Evolutionary conservation across 352 stramenopile species (phyloP), one percentile per base, ranked within the genome.

Genomic region (Globisporangium nodosum): DNA sequence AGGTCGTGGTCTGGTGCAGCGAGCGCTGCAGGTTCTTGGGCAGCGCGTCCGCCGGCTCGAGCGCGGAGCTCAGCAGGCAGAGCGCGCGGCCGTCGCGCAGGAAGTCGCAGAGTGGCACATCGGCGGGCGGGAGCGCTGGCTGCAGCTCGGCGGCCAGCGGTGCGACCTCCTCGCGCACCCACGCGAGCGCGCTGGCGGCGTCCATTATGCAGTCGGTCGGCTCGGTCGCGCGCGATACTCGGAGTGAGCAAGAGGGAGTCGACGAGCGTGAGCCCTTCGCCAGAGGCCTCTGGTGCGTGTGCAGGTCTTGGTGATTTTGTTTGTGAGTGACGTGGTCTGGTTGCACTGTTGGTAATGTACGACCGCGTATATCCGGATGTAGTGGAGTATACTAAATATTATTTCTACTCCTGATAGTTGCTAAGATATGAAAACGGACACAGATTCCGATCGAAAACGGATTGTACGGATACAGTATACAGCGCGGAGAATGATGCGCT

Each of bases 81-180:
- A 93, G 66, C 63, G 81, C 84, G 51, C 84, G 84, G 45, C 84
- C 84, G 55, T 93, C 84, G 56, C 79, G 85, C 46, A 93, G 62
- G 60, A 81, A 90, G 55, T 74, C 76, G 60, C 81, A 93, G 16
- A 93, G 71, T 12, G 52, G 20, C 37, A 64, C 73, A 21, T 69
- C 70, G 43, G 67, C 65, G 1, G 72, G 52, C 5, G 54, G 31
- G 2, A 74, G 56, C 16, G 76, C 62, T 21, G 70, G 71, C 21
- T 63, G 67, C 37, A 65, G 54, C 31, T 70, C 52, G 9, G 70
- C 68, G 35, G 67, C 66, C 39, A 71, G 65, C 8, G 63, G 40
- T 55, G 68, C 62, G 24, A 91, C 61, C 69, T 91, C 81, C 56
- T 70, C 59, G 33, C 68, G 68, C 55, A 91, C 70, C 81, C 81